phyloP scores from a whole-genome alignment of 1,284 basidiomycete species.

The Schizopora paradoxa region DNA sequence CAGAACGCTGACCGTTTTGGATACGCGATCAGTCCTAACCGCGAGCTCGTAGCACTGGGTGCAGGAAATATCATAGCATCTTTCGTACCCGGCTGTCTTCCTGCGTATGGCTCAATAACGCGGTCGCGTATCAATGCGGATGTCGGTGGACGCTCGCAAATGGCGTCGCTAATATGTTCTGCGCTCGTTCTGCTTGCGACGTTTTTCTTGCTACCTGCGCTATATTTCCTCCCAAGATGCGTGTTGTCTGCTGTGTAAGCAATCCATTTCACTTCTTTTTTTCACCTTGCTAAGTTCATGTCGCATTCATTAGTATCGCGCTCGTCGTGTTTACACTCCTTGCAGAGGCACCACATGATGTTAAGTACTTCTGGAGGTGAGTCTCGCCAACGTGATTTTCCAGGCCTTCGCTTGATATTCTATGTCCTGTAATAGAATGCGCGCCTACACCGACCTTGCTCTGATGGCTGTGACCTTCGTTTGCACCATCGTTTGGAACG shows the following conservation, averaged over 20 bases:
- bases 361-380: conserved; percentile 76
- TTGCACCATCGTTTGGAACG: conserved; percentile 73
- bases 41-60: conserved; percentile 86
- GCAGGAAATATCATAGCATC: conserved; percentile 76
- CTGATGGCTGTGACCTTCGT: conserved; percentile 84
- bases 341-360: conserved; percentile 82
- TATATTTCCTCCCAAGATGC: conserved; percentile 77
- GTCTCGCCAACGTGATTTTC: conserved; percentile 25
- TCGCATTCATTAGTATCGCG: conserved; percentile 48
- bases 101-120: conserved; percentile 87
- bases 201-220: conserved; percentile 78
- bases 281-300: conserved; percentile 3
- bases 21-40: conserved; percentile 86
- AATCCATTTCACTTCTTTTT: neutral
- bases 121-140: conserved; percentile 82
- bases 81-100: conserved; percentile 80
- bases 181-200: conserved; percentile 73
- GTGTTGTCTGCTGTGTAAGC: conserved; percentile 75
- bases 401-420: conserved; percentile 8
- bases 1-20: conserved; percentile 81
- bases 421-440: conserved; percentile 49
- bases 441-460: conserved; percentile 81
- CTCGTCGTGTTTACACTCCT: conserved; percentile 82
- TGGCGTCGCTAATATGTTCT: conserved; percentile 80
- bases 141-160: conserved; percentile 81